Evolutionary conservation across 352 stramenopile genomes (phyloP).

Genomic region (Globisporangium canariense): DNA sequence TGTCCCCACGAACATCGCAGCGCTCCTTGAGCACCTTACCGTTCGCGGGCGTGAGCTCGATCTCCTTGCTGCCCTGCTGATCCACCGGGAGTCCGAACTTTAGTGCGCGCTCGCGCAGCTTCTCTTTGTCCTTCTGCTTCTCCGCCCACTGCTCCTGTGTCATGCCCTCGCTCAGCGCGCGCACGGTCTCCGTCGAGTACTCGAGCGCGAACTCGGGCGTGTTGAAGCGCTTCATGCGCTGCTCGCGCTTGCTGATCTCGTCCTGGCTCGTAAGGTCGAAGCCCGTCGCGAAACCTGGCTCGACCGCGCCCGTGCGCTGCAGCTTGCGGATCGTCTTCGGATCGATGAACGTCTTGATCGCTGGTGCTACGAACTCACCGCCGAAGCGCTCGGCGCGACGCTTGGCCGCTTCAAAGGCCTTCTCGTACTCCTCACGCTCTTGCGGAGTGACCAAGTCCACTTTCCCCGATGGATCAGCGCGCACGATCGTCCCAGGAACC

Average conservation of each 20-base stretch:
- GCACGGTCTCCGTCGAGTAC: conserved; percentile 59
- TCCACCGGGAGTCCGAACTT: conserved; percentile 66
- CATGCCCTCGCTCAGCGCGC: conserved; percentile 53
- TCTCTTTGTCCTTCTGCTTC: conserved; percentile 56
- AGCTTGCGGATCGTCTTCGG: conserved; percentile 71
- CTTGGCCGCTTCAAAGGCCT: conserved; percentile 38
- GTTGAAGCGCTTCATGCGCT: conserved; percentile 81
- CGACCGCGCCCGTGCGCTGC: conserved; percentile 62
- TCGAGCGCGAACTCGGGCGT: conserved; percentile 70
- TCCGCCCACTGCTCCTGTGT: conserved; percentile 72
- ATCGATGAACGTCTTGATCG: conserved; percentile 79
- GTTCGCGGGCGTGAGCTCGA: conserved; percentile 35
- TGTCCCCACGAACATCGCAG: conserved; percentile 47
- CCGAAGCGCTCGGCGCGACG: conserved; percentile 66
- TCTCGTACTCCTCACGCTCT: conserved; percentile 49
- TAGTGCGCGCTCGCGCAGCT: conserved; percentile 55
- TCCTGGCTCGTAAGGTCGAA: conserved; percentile 68
- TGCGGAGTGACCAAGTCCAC: conserved; percentile 54
- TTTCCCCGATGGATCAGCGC: conserved; percentile 49
- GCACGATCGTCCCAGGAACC: conserved; percentile 48
- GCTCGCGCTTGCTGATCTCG: conserved; percentile 60
- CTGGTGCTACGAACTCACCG: conserved; percentile 48
- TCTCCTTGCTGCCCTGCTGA: conserved; percentile 30
- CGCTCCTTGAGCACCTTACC: conserved; percentile 60
- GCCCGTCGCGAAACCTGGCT: conserved; percentile 61